Base-by-base conservation (phyloP, 1,139 yeast species). In the Debaryomyces subglobosus region DNA sequence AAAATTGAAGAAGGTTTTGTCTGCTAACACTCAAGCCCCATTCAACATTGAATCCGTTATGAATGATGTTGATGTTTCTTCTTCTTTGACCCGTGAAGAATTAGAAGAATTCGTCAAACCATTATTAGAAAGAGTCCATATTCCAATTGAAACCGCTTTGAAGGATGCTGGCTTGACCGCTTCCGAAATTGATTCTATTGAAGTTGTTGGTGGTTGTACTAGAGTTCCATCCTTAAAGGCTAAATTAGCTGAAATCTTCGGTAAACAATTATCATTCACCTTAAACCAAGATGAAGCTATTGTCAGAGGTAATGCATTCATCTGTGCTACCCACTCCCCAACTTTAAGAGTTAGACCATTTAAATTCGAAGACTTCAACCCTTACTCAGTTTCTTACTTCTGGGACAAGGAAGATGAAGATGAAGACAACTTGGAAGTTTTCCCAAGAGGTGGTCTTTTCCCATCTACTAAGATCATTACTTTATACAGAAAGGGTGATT, bases 251-350 rank as follows among this genome's bases (percentile, higher is more conserved):
- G 89, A 87, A 67, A 79, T 89, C 56, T 90, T 94, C 68, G 91
- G 89, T 67, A 90, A 90, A 80, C 86, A 79, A 61, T 81, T 94
- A 67, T 89, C 97, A 40, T 89, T 89, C 79, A 95, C 98, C 61
- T 84, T 95, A 75, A 94, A 95, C 82, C 98, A 92, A 79, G 99
- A 94, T 69, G 99, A 94, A 81, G 97, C 99, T 55, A 87, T 92
- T 70, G 98, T 99, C 53, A 89, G 95, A 74, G 99, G 99, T 79
- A 96, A 96, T 61, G 97, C 99, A 48, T 95, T 94, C 76, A 89
- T 95, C 65, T 94, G 99, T 74, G 99, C 99, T 61, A 89, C 92
- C 76, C 98, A 92, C 81, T 94, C 99, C 27, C 99, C 99, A 74
- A 92, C 97, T 58, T 85, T 94, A 65, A 89, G 99, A 78, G 99